Evolutionary conservation across 177 flowering plant species (phyloP), one percentile per base, ranked within the genome.

Genomic region (Telopea speciosissima): DNA sequence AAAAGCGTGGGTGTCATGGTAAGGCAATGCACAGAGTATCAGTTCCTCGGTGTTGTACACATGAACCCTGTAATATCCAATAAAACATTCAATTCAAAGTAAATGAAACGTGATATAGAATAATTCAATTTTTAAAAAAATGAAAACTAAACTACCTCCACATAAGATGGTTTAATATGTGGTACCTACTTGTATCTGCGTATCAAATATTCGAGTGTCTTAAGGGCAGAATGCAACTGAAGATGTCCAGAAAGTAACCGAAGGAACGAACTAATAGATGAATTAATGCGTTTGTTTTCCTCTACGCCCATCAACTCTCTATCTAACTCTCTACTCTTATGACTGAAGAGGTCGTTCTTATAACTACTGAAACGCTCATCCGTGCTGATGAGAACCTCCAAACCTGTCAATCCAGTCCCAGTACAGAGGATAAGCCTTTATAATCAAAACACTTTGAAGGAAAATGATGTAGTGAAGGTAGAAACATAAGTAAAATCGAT

Each of bases 1-100:
- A 86, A 95, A 95, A 6, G 77, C 82, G 74, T 85, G 88, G 19
- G 97, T 92, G 62, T 92, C 99, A 72, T 95, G 99, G 81, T 88
- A 91, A 0, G 99, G 97, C 83, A 95, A 71, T 19, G 89, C 82
- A 77, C 94, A 92, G 16, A 90, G 76, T 65, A 95, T 79, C 76
- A 95, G 75, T 24, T 92, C 96, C 63, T 92, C 94, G 0, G 68
- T 19, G 66, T 95, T 91, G 84, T 87, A 85, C 44, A 85, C 87
- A 66, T 95, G 89, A 77, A 91, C 74, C 91, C 97, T 93, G 77
- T 33, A 79, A 44, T 52, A 42, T 16, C 71, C 71, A 78, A 16
- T 11, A 45, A 70, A 31, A 28, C 62, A 25, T 1, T 16, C 22
- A 54, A 67, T 0, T 8, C 24, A 63, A 66, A 45, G 2, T 49